Base-by-base conservation (phyloP, 2,329 filamentous ascomycete genomes). In the Ophiostoma australiae region DNA sequence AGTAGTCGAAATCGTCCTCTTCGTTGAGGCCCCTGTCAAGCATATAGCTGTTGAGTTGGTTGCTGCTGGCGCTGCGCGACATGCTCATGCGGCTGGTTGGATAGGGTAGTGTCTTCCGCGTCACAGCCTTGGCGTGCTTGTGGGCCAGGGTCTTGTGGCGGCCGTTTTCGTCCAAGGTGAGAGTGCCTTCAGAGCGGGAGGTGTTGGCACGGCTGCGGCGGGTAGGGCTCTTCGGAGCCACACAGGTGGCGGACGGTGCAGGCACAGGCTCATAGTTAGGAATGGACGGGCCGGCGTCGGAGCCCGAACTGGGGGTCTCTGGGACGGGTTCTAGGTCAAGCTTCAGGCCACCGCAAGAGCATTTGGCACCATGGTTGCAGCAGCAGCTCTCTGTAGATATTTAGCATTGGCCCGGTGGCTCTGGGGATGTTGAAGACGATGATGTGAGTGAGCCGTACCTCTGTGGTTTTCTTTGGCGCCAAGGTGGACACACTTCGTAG, bases 291-390 rank as follows among this genome's bases (percentile, higher is more conserved):
- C 10, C 20, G 35, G 33, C 35, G 72, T 88, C 85, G 73, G 87
- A 87, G 37, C 1, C 58, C 3, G 31, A 13, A 27, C 48, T 68
- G 10, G 71, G 17, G 8, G 71, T 69, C 78, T 90, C 88, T 70
- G 86, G 87, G 20, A 90, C 87, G 1, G 87, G 86, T 76, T 89
- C 87, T 72, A 90, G 83, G 72, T 90, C 88, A 79, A 87, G 89
- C 80, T 90, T 90, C 77, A 85, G 79, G 71, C 66, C 66, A 8
- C 84, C 83, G 78, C 89, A 91, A 70, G 86, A 86, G 81, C 89
- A 91, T 75, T 85, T 85, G 66, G 85, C 87, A 74, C 89, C 89
- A 76, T 90, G 89, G 78, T 89, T 90, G 79, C 89, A 91, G 80
- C 87, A 90, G 79, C 89, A 91, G 75, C 86, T 89, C 76, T 89